Conservation (phyloP, 345 rosid genomes). For the Microthlaspi erraticum region DNA sequence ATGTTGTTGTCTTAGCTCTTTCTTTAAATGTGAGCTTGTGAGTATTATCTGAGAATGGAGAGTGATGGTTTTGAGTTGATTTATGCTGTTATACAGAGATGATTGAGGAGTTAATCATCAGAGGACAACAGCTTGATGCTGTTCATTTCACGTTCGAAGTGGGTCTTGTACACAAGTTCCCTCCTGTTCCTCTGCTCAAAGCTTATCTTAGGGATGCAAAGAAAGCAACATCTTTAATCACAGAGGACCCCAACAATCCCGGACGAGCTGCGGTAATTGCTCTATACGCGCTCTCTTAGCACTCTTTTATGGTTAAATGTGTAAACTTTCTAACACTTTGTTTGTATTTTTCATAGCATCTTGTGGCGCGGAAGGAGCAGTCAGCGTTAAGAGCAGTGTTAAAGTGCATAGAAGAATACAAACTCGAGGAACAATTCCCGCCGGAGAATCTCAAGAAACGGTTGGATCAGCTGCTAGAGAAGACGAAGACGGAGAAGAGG, state of each 20-base stretch:
- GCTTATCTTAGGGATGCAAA: conserved; percentile 82
- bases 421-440: conserved; percentile 71
- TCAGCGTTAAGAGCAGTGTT: conserved; percentile 83
- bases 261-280: conserved; percentile 76
- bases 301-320: background rate
- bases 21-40: background rate
- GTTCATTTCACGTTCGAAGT: conserved; percentile 92
- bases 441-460: conserved; percentile 93
- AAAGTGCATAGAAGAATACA: conserved; percentile 95
- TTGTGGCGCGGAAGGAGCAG: conserved; percentile 87
- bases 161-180: conserved; percentile 77
- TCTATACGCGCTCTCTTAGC: background rate
- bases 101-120: conserved; percentile 76
- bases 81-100: conserved; percentile 51
- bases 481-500: conserved; percentile 81
- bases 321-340: background rate
- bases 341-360: conserved; percentile 51
- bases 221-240: conserved; percentile 76
- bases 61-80: conserved; percentile 22
- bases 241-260: conserved; percentile 76
- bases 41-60: background rate
- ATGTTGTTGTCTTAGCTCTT: conserved; percentile 1
- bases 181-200: conserved; percentile 79
- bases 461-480: conserved; percentile 89
- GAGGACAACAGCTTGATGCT: conserved; percentile 96